These are phyloP conservation scores for Trichoderma aggressivum DNA, from an alignment of 2,329 filamentous ascomycete species.

Conservation along the genomic window DNA sequence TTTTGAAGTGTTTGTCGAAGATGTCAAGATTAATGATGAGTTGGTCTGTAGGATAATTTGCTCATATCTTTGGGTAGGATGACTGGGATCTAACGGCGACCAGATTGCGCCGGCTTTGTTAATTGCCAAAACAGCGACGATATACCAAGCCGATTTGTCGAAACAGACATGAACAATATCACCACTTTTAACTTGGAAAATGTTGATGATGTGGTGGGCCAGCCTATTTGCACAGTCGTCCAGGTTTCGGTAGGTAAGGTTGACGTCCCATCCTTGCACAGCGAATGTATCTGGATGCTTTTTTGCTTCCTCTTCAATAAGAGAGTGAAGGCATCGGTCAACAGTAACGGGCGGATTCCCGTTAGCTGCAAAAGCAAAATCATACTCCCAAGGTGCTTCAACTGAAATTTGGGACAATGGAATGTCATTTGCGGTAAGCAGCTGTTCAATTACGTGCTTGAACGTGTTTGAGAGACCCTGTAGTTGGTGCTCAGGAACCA, in stretches of 20 bases:
- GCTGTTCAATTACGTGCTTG: conserved; percentile 2
- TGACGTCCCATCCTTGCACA: conserved; percentile 21
- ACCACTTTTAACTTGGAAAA: conserved; percentile 17
- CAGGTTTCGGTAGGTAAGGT: conserved; percentile 38
- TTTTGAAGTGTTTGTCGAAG: not conserved
- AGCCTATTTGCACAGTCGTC: conserved; percentile 6
- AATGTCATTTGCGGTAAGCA: not conserved
- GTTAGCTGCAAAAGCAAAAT: not conserved
- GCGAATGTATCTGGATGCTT: not conserved
- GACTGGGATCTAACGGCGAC: conserved; percentile 14
- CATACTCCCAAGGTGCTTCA: not conserved
- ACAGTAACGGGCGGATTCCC: not conserved
- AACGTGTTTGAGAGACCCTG: not conserved
- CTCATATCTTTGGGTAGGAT: not conserved
- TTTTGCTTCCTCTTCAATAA: not conserved
- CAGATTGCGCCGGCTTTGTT: conserved; percentile 20
- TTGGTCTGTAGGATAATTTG: conserved; percentile 2
- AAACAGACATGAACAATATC: conserved; percentile 12
- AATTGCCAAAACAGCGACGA: conserved; percentile 21
- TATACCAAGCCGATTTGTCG: conserved; percentile 17
- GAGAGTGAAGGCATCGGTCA: not conserved
- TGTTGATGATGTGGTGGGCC: conserved; percentile 10
- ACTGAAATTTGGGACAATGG: not conserved
- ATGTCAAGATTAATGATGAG: not conserved
- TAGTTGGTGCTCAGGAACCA: conserved; percentile 1